Conservation (phyloP, 768 basidiomycete genomes). For the Suillus occidentalis region DNA sequence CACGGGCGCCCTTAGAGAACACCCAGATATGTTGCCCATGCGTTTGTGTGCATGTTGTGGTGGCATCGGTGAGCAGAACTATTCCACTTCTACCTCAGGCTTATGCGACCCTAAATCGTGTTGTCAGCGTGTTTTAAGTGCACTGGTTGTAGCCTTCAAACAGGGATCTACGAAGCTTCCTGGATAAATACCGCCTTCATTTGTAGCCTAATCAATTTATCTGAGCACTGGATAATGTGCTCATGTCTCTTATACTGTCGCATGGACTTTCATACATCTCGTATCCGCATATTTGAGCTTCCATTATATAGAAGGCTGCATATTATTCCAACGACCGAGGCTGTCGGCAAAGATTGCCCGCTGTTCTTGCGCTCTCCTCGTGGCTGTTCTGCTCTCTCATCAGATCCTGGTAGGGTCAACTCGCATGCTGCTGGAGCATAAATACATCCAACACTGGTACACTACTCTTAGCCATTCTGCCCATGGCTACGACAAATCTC, state of each 20-base stretch:
- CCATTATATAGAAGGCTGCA: not conserved
- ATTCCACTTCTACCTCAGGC: not conserved
- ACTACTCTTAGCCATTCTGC: no score
- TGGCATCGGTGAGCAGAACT: constrained; percentile 48
- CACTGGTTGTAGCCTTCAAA: constrained; percentile 66
- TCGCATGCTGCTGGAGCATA: not conserved
- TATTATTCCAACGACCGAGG: not conserved
- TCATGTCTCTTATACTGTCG: not conserved
- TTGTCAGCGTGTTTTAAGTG: constrained; percentile 61
- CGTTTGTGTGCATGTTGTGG: constrained; percentile 72
- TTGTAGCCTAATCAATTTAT: not conserved
- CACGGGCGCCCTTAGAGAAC: constrained; percentile 55
- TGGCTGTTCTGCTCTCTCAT: not conserved
- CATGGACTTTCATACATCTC: not conserved
- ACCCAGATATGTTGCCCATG: constrained; percentile 62
- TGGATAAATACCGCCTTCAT: not conserved
- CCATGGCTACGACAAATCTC: not conserved
- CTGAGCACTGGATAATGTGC: not conserved
- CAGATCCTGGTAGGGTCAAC: not conserved
- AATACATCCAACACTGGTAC: not conserved
- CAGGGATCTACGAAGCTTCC: constrained; percentile 38
- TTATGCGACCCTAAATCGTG: not conserved
- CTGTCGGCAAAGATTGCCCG: not conserved
- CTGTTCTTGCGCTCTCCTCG: not conserved
- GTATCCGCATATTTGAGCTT: not conserved